Evolutionary conservation across 2,329 filamentous ascomycete genomes (phyloP), one percentile per base, ranked within the genome.

Genomic region (Orbilia brochopaga): DNA sequence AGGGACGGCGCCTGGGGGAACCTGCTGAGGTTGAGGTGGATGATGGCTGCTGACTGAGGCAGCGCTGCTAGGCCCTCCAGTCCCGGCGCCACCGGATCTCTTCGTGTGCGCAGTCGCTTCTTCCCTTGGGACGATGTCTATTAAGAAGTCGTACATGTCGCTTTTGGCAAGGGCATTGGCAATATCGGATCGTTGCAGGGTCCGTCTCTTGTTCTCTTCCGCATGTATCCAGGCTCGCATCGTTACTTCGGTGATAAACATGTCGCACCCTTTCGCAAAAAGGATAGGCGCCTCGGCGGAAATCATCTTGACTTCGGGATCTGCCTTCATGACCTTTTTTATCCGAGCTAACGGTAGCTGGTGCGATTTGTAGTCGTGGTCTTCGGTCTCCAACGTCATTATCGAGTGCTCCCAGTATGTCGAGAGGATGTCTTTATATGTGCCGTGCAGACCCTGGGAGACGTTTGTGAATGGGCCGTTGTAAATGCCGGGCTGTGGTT

Each of bases 161-260:
- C 92, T 97, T 81, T 99, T 99, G 70, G 91, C 90, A 23, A 99
- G 84, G 13, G 94, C 94, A 10, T 92, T 95, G 21, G 94, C 94
- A 79, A 99, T 99, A 78, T 99, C 94, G 65, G 91, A 96, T 56
- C 94, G 87, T 81, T 99, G 94, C 44, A 99, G 83, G 0, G 94
- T 99, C 48, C 94, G 88, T 30, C 94, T 87, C 83, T 99, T 99
- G 83, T 99, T 99, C 81, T 99, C 94, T 79, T 99, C 94, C 15
- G 94, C 94, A 77, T 99, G 94, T 74, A 99, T 99, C 94, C 94
- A 99, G 52, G 94, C 94, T 74, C 94, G 91, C 94, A 99, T 99
- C 6, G 94, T 99, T 73, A 99, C 84, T 81, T 99, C 94, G 0
- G 92, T 97, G 78, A 99, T 99, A 82, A 99, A 99, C 78, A 97